Evolutionary conservation across 768 basidiomycete genomes (phyloP), one percentile per base, ranked within the genome.

Genomic region (Russula sp.): DNA sequence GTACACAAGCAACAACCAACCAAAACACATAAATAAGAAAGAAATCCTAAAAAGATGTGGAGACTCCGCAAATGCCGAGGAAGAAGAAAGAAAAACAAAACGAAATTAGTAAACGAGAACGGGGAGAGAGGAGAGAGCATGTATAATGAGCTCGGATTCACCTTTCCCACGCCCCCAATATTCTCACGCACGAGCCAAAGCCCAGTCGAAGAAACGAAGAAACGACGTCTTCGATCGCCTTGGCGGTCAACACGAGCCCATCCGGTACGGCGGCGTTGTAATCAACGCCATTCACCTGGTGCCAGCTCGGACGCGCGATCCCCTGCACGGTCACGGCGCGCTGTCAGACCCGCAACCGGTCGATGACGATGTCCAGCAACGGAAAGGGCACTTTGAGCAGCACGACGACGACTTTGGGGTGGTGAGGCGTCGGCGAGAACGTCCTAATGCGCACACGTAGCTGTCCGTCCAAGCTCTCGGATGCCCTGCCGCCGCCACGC

Each of bases 191-290:
- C 93, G 55, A 98, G 74, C 93, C 94, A 98, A 72, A 97, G 75
- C 5, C 85, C 90, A 1, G 91, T 96, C 43, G 84, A 86, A 67
- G 87, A 90, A n/a, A n/a, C n/a, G n/a, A n/a, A n/a, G n/a, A n/a
- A 59, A 96, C 84, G 18, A 91, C 79, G 74, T 98, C 95, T 75
- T 97, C 94, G 74, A 97, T 86, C 73, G 95, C 92, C 75, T 96
- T 94, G 49, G 91, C 92, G 1, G 84, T 90, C 54, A 98, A 73
- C 36, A 83, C 74, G 45, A 91, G 72, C 34, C 83, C 85, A n/a
- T n/a, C n/a, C n/a, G n/a, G n/a, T n/a, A n/a, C n/a, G n/a, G 56
- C 16, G 58, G 58, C n/a, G 47, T 54, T 63, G 2, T 3, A 2
- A 3, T 16, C 14, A 7, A 13, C 25, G 13, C 46, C 13, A 14